Conservation (phyloP, 139 green algal species). For the Tetraselmis chui region DNA sequence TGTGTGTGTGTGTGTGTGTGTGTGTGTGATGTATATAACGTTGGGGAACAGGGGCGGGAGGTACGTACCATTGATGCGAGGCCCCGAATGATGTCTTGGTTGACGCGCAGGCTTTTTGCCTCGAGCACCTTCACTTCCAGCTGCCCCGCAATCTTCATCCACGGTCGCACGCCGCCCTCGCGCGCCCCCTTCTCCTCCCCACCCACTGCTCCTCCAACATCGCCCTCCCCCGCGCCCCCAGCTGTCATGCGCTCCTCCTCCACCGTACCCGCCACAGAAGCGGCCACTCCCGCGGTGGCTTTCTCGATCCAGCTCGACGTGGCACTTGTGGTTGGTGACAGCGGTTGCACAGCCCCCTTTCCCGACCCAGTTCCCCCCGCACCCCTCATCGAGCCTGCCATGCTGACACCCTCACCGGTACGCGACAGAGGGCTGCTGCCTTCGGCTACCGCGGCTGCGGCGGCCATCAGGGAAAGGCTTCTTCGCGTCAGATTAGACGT, state of each 20-base stretch:
- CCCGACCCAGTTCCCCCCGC: not conserved
- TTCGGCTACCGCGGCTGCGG: too few relatives aligned
- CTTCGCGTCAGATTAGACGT: not conserved
- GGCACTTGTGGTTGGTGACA: not conserved
- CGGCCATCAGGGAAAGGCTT: not conserved
- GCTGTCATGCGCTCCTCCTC: not conserved
- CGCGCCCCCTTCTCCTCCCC: conserved; percentile 2
- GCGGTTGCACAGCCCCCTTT: not conserved
- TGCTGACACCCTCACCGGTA: not conserved
- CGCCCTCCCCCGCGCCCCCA: not conserved
- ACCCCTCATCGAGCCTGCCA: not conserved
- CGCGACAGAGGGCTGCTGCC: not conserved
- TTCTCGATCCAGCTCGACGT: not conserved
- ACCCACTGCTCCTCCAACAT: not conserved
- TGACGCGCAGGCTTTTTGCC: conserved; percentile 23
- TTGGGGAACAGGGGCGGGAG: not conserved
- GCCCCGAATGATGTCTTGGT: conserved; percentile 3
- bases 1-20: not conserved
- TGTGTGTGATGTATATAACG: not conserved
- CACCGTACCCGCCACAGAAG: conserved; percentile 11
- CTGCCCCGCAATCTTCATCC: not conserved
- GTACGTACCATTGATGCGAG: not conserved
- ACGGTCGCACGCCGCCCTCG: not conserved
- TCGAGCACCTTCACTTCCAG: conserved; percentile 37
- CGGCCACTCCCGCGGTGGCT: not conserved